Base-by-base conservation (phyloP, 1,139 yeast genomes). In the Spencermartinsiella ligniputridi region DNA sequence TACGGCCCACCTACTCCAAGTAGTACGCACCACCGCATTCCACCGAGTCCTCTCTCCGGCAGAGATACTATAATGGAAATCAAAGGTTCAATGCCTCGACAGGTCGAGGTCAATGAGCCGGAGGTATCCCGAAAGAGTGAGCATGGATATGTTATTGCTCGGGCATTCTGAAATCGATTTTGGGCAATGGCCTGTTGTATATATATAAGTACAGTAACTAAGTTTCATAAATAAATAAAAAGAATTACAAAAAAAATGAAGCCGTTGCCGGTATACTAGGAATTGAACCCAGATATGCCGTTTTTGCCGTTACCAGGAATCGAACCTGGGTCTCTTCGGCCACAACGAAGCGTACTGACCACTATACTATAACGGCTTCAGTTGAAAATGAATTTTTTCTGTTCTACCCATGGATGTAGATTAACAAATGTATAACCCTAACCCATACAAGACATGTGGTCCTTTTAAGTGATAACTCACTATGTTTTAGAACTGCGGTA, bases 311-410 rank as follows among this genome's bases (percentile, higher is more conserved):
- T 50, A 46, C 53, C 53, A 44, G 44, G 53, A 50, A 50, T 50
- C 53, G 53, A 50, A 48, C 53, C 49, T 44, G 53, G 53, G 53
- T 50, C 45, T 48, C 53, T 44, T 50, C 53, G 52, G 53, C 53
- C 53, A 50, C 53, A 50, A 50, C 52, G 53, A 50, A 44, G 53
- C 45, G 51, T 50, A 50, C 53, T 50, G 43, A 50, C 53, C 53
- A 50, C 53, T 50, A 50, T 50, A 50, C 50, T 40, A 50, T 46
- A 50, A 50, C 51, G 53, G 53, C 53, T 40, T 37, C 32, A 27
- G 32, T 27, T 27, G 32, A 9, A 6, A n/a, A 9, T n/a, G 32
- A 9, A 27, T 6, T 6, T 22, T 22, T 22, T 22, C 11, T n/a
- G n/a, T n/a, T n/a, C n/a, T n/a, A n/a, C n/a, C n/a, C n/a, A n/a